These are phyloP conservation scores for Cladorrhinum sp. DNA, from an alignment of 2,329 filamentous ascomycete genomes.

Conservation along the genomic window DNA sequence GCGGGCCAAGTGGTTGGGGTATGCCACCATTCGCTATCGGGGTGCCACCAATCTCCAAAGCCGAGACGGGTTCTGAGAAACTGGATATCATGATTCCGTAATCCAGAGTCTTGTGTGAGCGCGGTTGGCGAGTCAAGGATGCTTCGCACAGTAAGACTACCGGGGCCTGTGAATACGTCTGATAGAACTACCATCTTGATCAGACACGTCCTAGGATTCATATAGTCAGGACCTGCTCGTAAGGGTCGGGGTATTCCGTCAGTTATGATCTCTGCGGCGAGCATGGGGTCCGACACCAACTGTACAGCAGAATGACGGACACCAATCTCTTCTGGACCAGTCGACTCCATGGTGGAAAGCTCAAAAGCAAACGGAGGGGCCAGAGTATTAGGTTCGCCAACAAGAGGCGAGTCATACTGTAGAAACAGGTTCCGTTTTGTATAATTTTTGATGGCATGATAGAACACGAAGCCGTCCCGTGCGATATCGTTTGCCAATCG, in stretches of 20 bases:
- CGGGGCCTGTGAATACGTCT: neutral
- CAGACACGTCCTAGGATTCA: neutral
- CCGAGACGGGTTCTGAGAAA: neutral
- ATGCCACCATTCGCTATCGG: neutral
- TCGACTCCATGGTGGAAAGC: neutral
- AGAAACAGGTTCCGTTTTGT: neutral
- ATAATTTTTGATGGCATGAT: neutral
- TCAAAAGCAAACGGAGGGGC: neutral
- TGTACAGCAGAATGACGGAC: neutral
- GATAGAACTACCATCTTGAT: neutral
- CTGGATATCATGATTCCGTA: neutral
- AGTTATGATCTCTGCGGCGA: neutral
- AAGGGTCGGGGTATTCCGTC: too few species aligned
- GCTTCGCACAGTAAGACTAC: neutral
- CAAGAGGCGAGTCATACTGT: neutral
- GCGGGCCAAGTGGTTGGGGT: neutral
- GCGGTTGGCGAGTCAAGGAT: neutral
- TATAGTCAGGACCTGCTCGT: neutral
- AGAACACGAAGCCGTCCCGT: neutral
- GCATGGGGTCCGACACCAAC: neutral
- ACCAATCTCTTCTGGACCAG: neutral
- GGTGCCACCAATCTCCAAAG: neutral
- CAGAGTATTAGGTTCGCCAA: neutral
- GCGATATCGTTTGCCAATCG: neutral
- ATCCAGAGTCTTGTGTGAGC: neutral